These are phyloP conservation scores for Aspergillus heteromorphus DNA, from an alignment of 495 filamentous ascomycete species.

Conservation along the genomic window DNA sequence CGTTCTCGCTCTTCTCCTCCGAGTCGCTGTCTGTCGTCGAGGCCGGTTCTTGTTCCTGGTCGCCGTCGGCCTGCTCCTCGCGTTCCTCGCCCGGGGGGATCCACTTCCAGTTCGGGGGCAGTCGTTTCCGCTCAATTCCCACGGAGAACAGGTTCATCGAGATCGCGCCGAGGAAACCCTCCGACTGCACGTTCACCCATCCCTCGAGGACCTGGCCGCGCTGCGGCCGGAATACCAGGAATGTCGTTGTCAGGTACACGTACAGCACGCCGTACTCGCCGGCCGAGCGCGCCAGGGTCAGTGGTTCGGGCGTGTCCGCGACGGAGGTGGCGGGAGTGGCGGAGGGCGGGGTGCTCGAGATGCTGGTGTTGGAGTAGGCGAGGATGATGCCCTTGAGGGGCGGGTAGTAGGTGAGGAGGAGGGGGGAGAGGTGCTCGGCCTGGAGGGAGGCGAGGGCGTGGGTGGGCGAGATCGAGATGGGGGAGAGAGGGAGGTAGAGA, in stretches of 20 bases:
- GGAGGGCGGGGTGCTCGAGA: conserved; percentile 33
- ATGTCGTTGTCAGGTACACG: conserved; percentile 68
- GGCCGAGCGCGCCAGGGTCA: conserved; percentile 49
- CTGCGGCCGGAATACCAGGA: conserved; percentile 62
- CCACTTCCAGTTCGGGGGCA: conserved; percentile 67
- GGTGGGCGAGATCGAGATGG: conserved; percentile 58
- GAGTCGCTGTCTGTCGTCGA: conserved; percentile 17
- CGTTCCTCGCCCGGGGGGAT: conserved; percentile 36
- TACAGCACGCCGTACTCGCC: conserved; percentile 65
- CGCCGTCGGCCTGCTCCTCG: conserved; percentile 10
- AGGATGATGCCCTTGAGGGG: conserved; percentile 66
- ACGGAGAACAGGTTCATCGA: conserved; percentile 74
- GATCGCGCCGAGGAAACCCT: conserved; percentile 64
- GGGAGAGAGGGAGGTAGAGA: conserved; percentile 66
- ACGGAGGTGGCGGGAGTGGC: conserved; percentile 23
- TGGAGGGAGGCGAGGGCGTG: conserved; percentile 61
- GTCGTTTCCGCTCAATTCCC: conserved; percentile 57
- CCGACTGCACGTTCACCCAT: conserved; percentile 66
- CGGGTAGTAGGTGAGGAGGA: conserved; percentile 70
- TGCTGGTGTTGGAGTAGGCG: conserved; percentile 58
- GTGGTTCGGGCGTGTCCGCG: conserved; percentile 31
- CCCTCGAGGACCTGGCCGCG: conserved; percentile 56
- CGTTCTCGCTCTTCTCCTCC: neutral
- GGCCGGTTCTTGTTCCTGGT: neutral
- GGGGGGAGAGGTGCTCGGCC: conserved; percentile 70